Base-by-base conservation (phyloP, 202 grass and related monocot species). In the Bolboschoenoplectus hybrid region DNA sequence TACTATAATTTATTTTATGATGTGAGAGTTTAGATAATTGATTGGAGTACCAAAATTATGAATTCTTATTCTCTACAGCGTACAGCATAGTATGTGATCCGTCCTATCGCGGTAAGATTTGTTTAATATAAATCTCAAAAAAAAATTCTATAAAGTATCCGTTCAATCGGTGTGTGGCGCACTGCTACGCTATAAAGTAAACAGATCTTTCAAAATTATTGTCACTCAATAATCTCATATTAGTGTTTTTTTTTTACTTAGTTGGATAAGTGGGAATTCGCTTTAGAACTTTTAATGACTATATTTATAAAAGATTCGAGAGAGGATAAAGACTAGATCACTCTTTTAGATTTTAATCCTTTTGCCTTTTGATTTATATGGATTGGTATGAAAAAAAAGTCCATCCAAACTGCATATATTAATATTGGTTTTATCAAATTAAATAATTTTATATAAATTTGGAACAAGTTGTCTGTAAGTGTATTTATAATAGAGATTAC, bases 231-330 rank as follows among this genome's bases (percentile, higher is more conserved):
- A 26, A 26, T 26, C 26, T 26, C 26, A 26, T 44, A n/a, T 19
- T 61, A 19, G 10, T 61, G 57, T 20, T 6, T 16, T 58, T 57
- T 57, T 57, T 58, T 4, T 14, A 67, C 4, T 40, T 41, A 41
- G 9, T 68, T 68, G 38, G 65, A 38, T 41, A 68, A 41, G 65
- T 39, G 4, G 13, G 65, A 68, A 68, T 6, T 68, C 10, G 13
- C 65, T 68, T 68, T 68, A 68, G 36, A 68, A 68, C 65, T 16
- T 68, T 68, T 12, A 68, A 41, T 68, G 6, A 6, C 3, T 68
- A 6, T 68, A 16, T 41, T 2, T 66, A 67, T 36, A 41, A 41
- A 13, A 14, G 10, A 68, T 68, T 41, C 35, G 34, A 67, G 12
- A 41, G 36, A 40, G 10, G 65, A 68, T 16, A 40, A 14, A 68